Evolutionary conservation across 1,284 basidiomycete genomes (phyloP).

Genomic region (Neolentinus lepideus): DNA sequence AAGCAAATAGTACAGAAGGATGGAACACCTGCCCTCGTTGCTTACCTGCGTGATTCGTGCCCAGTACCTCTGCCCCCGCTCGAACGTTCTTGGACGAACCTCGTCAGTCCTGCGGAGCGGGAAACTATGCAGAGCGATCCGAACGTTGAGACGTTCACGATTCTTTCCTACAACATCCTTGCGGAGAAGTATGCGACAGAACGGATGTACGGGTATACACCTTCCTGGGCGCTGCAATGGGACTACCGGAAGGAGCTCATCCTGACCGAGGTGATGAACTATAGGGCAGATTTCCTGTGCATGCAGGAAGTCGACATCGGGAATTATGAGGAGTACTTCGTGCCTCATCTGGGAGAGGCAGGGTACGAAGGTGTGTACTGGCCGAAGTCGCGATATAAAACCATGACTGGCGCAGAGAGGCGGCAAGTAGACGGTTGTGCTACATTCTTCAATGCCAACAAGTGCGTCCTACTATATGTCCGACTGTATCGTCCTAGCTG

Average conservation of each 20-base stretch:
- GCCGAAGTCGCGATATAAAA: conserved; percentile 92
- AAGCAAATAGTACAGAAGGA: conserved; percentile 88
- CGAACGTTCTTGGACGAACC: conserved; percentile 75
- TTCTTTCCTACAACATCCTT: conserved; percentile 92
- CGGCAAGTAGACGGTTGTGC: conserved; percentile 95
- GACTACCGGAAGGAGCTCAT: conserved; percentile 92
- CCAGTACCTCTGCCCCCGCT: conserved; percentile 81
- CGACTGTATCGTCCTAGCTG: neutral
- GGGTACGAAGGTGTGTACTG: conserved; percentile 93
- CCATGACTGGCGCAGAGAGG: conserved; percentile 86
- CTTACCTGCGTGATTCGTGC: conserved; percentile 84
- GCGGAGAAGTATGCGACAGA: conserved; percentile 90
- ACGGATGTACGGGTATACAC: conserved; percentile 93
- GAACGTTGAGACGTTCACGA: conserved; percentile 66
- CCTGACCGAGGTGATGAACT: conserved; percentile 78
- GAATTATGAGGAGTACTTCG: conserved; percentile 93
- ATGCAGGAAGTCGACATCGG: conserved; percentile 92
- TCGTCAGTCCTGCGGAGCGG: conserved; percentile 66
- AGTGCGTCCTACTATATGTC: conserved; percentile 45
- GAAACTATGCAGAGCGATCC: conserved; percentile 51
- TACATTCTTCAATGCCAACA: conserved; percentile 88
- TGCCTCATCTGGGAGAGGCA: conserved; percentile 65
- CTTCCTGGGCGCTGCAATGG: conserved; percentile 94
- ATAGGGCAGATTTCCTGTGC: conserved; percentile 89
- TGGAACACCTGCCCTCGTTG: conserved; percentile 84